Conservation (phyloP, 768 basidiomycete species). For the Psilocybe subaeruginosa region DNA sequence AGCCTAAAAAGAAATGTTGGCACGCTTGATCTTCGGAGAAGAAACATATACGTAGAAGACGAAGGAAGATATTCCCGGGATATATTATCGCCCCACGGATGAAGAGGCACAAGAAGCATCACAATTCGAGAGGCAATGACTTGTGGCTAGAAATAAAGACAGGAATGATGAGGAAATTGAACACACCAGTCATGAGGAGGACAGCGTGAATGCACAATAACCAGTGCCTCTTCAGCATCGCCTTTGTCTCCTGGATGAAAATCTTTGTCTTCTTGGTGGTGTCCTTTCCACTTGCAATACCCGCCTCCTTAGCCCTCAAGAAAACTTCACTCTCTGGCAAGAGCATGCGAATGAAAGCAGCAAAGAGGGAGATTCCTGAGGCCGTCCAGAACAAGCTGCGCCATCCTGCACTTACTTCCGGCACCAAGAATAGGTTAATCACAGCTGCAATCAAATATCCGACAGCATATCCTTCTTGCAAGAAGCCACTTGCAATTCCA, state of each 20-base stretch:
- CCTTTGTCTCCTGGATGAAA: constrained; percentile 73
- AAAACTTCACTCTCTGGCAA: constrained; percentile 84
- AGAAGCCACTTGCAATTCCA: constrained; percentile 80
- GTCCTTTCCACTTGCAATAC: constrained; percentile 59
- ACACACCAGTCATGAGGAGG: constrained; percentile 71
- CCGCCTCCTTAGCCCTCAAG: constrained; percentile 61
- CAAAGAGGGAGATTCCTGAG: constrained; percentile 67
- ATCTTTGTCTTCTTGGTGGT: constrained; percentile 61
- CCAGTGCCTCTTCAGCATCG: constrained; percentile 87
- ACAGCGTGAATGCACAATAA: constrained; percentile 81
- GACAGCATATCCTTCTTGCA: constrained; percentile 89
- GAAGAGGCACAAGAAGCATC: neutral
- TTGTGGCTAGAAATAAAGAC: neutral
- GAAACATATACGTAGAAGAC: neutral
- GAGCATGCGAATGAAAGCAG: constrained; percentile 63
- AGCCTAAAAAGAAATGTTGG: constrained; percentile 40
- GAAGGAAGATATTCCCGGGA: neutral
- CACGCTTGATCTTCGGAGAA: neutral
- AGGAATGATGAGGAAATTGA: neutral
- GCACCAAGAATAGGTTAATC: constrained; percentile 73
- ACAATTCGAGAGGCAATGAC: no score
- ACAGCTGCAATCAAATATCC: constrained; percentile 85
- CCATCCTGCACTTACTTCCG: constrained; percentile 56
- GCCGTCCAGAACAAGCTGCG: constrained; percentile 83
- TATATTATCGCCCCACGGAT: neutral